Conservation (phyloP, 129 eudicot species). For the Centaurea solstitialis region DNA sequence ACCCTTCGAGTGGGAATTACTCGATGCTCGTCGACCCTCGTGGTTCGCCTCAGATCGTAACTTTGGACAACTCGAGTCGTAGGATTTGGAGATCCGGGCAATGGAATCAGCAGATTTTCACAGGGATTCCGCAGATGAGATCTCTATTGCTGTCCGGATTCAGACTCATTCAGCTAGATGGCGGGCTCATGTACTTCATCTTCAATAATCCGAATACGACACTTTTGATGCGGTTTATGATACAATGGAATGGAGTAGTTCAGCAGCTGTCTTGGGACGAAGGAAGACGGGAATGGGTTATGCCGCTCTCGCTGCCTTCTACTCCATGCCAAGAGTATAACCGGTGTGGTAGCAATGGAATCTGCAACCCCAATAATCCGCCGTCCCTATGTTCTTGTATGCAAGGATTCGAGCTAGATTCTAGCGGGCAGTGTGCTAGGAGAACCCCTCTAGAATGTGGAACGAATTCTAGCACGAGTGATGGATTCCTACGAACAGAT, state of each 20-base stretch:
- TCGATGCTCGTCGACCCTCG: constrained; percentile 47
- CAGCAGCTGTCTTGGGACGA: constrained; percentile 39
- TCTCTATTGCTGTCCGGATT: constrained; percentile 33
- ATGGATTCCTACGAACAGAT: constrained; percentile 33
- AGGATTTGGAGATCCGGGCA: constrained; percentile 57
- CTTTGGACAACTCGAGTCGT: constrained; percentile 31
- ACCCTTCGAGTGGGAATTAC: constrained; percentile 54
- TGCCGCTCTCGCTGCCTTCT: constrained; percentile 29
- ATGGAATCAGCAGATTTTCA: constrained; percentile 47
- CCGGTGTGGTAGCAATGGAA: constrained; percentile 49
- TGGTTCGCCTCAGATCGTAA: constrained; percentile 51
- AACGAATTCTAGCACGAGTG: constrained; percentile 21
- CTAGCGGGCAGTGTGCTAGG: constrained; percentile 32
- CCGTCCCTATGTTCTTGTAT: constrained; percentile 40
- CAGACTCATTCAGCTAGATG: constrained; percentile 9
- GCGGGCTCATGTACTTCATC: constrained; percentile 27
- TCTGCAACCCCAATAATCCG: constrained; percentile 20
- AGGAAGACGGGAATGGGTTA: constrained; percentile 23
- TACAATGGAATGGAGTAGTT: constrained; percentile 38
- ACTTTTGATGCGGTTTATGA: constrained; percentile 20
- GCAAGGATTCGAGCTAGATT: constrained; percentile 40
- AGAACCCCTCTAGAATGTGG: constrained; percentile 33
- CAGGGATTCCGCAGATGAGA: constrained; percentile 37
- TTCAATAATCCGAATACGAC: constrained; percentile 25
- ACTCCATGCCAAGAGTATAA: constrained; percentile 40